Evolutionary conservation across 1,284 basidiomycete genomes (phyloP).

Genomic region (Rugosomyces carneus): DNA sequence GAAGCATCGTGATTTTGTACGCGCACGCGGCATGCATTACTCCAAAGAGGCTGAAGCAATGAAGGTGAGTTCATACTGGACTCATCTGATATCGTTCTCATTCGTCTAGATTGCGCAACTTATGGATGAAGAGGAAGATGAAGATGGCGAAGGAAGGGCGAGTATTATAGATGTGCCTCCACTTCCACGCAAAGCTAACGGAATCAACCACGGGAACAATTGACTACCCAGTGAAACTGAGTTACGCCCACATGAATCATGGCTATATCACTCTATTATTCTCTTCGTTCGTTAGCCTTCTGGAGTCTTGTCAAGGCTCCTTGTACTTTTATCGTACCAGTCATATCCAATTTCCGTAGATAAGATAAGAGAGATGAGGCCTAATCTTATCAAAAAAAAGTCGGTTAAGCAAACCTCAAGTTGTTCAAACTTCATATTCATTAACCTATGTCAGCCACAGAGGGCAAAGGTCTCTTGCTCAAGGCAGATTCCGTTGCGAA

Average conservation of each 20-base stretch:
- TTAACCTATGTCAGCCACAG: constrained; percentile 14
- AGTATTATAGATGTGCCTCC: constrained; percentile 3
- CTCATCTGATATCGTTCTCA: too few species aligned
- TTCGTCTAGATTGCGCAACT: constrained; percentile 38
- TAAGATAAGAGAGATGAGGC: not conserved
- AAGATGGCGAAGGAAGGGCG: constrained; percentile 18
- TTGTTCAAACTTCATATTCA: not conserved
- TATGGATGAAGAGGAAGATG: constrained; percentile 66
- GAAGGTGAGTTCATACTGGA: constrained; percentile 49
- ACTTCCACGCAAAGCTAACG: constrained; percentile 11
- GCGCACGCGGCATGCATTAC: constrained; percentile 80
- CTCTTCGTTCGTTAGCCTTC: not conserved
- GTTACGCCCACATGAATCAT: not conserved
- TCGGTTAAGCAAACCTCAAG: not conserved
- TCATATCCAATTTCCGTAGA: not conserved
- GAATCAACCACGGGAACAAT: constrained; percentile 5
- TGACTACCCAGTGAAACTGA: constrained; percentile 2
- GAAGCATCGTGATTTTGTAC: constrained; percentile 79
- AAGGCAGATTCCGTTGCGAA: constrained; percentile 70
- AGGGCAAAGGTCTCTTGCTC: constrained; percentile 66
- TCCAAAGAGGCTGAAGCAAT: constrained; percentile 90
- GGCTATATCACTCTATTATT: not conserved
- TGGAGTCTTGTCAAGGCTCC: not conserved
- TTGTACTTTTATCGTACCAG: not conserved
- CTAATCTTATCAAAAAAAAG: constrained; percentile 5